A percentile compares a stretch with the other conserved stretches of the same genome.
These are phyloP conservation scores for Chrysoporthe puriensis DNA, from an alignment of 2,329 filamentous ascomycete genomes.

Conservation along the genomic window DNA sequence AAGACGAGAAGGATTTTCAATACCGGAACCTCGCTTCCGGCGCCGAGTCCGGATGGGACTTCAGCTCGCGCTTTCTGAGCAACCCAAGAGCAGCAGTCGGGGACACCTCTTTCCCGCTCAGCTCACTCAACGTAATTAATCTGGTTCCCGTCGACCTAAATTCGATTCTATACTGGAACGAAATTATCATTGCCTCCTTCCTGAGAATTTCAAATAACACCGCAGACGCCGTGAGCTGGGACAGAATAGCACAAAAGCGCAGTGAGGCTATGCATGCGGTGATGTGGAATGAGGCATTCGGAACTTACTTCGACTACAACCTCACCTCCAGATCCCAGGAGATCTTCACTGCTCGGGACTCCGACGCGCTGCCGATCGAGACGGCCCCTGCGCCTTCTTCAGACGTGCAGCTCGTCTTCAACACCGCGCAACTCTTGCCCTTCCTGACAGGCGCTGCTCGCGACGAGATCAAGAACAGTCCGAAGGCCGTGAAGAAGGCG, in stretches of 20 bases:
- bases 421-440: conserved; percentile 65
- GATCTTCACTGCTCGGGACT: conserved; percentile 55
- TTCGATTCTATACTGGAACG: conserved; percentile 69
- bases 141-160: conserved; percentile 69
- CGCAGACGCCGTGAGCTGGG: conserved; percentile 52
- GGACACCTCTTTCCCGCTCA: conserved; percentile 67
- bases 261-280: conserved; percentile 65
- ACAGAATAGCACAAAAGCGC: conserved; percentile 52
- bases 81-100: conserved; percentile 60
- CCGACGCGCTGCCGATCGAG: conserved; percentile 48
- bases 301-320: conserved; percentile 72
- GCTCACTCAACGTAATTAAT: conserved; percentile 62
- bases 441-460: conserved; percentile 72
- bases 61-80: conserved; percentile 60
- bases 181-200: conserved; percentile 61
- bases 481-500: conserved; percentile 57
- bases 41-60: conserved; percentile 71
- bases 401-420: conserved; percentile 61
- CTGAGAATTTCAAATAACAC: conserved; percentile 52
- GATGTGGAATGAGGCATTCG: conserved; percentile 67
- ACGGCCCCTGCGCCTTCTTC: conserved; percentile 49
- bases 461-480: conserved; percentile 58
- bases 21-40: conserved; percentile 68
- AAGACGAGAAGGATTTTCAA: conserved; percentile 49
- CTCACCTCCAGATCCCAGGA: conserved; percentile 60